Percentiles rank a stretch among this genome's conserved stretches.
These are phyloP conservation scores for Aspergillus persii DNA, from an alignment of 2,329 filamentous ascomycete species.

Conservation along the genomic window DNA sequence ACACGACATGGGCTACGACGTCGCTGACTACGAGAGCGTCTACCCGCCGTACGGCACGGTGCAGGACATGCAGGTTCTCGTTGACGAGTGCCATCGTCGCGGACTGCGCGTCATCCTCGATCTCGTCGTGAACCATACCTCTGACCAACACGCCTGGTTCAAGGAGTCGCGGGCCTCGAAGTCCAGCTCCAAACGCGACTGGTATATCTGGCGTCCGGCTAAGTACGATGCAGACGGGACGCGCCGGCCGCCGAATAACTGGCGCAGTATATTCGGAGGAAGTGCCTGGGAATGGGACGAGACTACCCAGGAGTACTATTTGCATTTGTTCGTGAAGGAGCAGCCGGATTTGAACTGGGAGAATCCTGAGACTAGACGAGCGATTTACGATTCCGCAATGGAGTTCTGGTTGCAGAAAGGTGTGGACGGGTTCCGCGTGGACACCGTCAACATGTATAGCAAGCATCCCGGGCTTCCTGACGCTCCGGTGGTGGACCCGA, in stretches of 20 bases:
- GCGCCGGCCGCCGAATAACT: constrained; percentile 71
- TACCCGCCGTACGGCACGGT: constrained; percentile 62
- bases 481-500: constrained; percentile 34
- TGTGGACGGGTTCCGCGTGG: constrained; percentile 69
- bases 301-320: constrained; percentile 68
- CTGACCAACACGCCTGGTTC: constrained; percentile 70
- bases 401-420: constrained; percentile 75
- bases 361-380: constrained; percentile 62
- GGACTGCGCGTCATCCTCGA: constrained; percentile 71
- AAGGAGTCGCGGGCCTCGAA: constrained; percentile 61
- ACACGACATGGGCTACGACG: constrained; percentile 55
- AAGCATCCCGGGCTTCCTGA: constrained; percentile 57
- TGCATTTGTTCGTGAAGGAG: constrained; percentile 69
- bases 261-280: constrained; percentile 43
- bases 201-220: constrained; percentile 61
- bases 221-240: constrained; percentile 55
- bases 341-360: constrained; percentile 89
- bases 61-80: constrained; percentile 61
- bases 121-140: constrained; percentile 75
- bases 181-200: constrained; percentile 62
- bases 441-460: constrained; percentile 70
- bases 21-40: constrained; percentile 62
- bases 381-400: constrained; percentile 68
- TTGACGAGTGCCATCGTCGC: constrained; percentile 57
- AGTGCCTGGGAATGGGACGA: constrained; percentile 62